Evolutionary conservation across 2,329 filamentous ascomycete genomes (phyloP).

Genomic region (Alternaria postmessia): DNA sequence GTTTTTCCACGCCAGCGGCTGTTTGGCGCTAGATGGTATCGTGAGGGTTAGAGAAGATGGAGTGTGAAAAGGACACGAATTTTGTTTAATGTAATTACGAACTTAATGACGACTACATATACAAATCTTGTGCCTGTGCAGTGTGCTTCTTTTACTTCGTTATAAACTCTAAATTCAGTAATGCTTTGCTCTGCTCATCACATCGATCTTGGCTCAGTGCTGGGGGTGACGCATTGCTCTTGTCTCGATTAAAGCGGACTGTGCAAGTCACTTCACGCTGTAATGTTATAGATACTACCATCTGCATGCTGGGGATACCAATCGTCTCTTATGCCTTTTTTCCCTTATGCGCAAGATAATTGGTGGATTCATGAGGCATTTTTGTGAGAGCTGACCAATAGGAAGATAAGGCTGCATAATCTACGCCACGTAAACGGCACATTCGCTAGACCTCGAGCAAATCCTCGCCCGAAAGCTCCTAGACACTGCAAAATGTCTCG

Average conservation of each 20-base stretch:
- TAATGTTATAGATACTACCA: too few relatives aligned
- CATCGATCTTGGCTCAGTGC: too few relatives aligned
- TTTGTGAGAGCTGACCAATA: background rate
- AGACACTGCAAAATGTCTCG: background rate
- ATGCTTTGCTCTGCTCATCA: background rate
- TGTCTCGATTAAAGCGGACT: too few relatives aligned
- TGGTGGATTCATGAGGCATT: background rate
- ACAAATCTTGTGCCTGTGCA: background rate
- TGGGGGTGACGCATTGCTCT: too few relatives aligned
- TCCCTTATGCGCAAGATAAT: background rate
- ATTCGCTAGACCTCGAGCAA: background rate
- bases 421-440: background rate
- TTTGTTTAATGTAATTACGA: conserved; percentile 15
- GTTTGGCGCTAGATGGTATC: conserved; percentile 1
- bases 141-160: background rate
- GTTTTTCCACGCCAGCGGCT: background rate
- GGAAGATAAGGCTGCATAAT: too few relatives aligned
- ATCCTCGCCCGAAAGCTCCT: background rate
- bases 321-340: too few relatives aligned
- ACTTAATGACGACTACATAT: background rate
- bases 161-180: rapidly evolving
- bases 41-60: background rate
- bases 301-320: too few relatives aligned
- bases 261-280: too few relatives aligned
- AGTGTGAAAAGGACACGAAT: background rate